These are phyloP conservation scores for Leccinum variicolor DNA, from an alignment of 768 basidiomycete species.

Conservation along the genomic window DNA sequence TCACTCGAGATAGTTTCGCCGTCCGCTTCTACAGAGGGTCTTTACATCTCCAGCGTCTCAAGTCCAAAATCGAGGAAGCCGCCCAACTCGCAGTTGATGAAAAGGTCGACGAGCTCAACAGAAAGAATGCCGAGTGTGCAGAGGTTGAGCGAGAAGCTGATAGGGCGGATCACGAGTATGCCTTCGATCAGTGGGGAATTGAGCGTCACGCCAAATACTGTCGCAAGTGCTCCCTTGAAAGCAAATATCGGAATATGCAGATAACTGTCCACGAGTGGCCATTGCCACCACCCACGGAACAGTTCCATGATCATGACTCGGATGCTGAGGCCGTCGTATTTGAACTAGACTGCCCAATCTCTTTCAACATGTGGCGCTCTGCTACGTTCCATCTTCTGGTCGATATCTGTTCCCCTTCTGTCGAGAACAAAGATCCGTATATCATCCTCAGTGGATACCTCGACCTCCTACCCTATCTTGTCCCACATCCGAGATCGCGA, in stretches of 20 bases:
- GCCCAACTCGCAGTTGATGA: neutral
- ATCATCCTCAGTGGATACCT: conserved; percentile 14
- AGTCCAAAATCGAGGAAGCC: conserved; percentile 22
- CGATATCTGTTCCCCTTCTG: conserved; percentile 10
- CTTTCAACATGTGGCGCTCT: conserved; percentile 43
- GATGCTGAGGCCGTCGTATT: conserved; percentile 37
- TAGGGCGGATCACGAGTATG: neutral
- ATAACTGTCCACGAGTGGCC: conserved; percentile 21
- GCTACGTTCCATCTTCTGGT: conserved; percentile 38
- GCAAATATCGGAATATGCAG: neutral
- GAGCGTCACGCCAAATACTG: neutral
- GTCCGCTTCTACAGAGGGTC: conserved; percentile 34
- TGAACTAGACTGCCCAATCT: conserved; percentile 38
- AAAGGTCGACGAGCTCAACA: neutral
- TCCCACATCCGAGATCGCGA: conserved; percentile 15
- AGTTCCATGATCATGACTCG: too few relatives aligned
- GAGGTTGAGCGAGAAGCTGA: neutral
- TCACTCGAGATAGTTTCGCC: conserved; percentile 24
- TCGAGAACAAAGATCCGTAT: conserved; percentile 4
- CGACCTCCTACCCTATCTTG: conserved; percentile 11
- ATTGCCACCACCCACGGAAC: conserved; percentile 32
- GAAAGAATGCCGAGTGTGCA: neutral
- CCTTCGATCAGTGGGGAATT: neutral
- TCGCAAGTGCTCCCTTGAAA: neutral
- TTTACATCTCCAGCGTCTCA: conserved; percentile 20